Conservation (phyloP, 1,139 yeast species). For the Zygotorulaspora mrakii region DNA sequence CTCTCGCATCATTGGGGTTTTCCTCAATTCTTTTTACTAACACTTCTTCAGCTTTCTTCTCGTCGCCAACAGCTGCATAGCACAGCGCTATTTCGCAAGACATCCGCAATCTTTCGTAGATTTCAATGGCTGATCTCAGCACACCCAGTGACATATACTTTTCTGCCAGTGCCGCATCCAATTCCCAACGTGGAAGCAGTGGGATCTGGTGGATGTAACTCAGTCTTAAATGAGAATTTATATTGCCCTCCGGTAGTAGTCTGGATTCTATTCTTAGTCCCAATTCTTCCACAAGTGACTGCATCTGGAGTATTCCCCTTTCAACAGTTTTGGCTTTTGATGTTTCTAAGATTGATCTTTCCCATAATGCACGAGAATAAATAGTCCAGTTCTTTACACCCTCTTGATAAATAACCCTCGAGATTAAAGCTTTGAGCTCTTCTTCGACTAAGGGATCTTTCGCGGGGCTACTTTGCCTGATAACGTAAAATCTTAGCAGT, state of each 20-base stretch:
- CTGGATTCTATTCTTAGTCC: slow-evolving; percentile 65
- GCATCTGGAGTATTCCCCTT: slow-evolving; percentile 91
- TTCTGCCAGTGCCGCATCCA: slow-evolving; percentile 82
- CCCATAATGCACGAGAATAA: slow-evolving; percentile 85
- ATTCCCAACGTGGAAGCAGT: slow-evolving; percentile 77
- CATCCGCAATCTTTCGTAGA: slow-evolving; percentile 75
- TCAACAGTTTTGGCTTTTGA: slow-evolving; percentile 81
- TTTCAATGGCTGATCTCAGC: slow-evolving; percentile 81
- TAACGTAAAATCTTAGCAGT: slow-evolving; percentile 59
- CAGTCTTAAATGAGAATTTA: slow-evolving; percentile 47
- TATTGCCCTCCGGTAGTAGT: slow-evolving; percentile 49
- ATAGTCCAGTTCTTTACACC: slow-evolving; percentile 56
- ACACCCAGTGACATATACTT: slow-evolving; percentile 85
- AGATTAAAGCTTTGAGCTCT: slow-evolving; percentile 70
- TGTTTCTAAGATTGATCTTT: slow-evolving; percentile 79
- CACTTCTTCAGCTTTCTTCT: slow-evolving; percentile 58
- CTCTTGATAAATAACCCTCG: slow-evolving; percentile 57
- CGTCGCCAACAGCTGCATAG: slow-evolving; percentile 81
- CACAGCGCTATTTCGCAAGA: slow-evolving; percentile 86
- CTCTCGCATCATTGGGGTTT: slow-evolving; percentile 77
- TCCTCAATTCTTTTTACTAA: slow-evolving; percentile 51
- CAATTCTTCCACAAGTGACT: slow-evolving; percentile 83
- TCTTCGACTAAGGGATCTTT: slow-evolving; percentile 72
- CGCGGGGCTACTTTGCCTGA: slow-evolving; percentile 70
- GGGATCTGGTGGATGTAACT: slow-evolving; percentile 72